Conservation (phyloP, 441 rosid species). For the Bruguiera hainesii region DNA sequence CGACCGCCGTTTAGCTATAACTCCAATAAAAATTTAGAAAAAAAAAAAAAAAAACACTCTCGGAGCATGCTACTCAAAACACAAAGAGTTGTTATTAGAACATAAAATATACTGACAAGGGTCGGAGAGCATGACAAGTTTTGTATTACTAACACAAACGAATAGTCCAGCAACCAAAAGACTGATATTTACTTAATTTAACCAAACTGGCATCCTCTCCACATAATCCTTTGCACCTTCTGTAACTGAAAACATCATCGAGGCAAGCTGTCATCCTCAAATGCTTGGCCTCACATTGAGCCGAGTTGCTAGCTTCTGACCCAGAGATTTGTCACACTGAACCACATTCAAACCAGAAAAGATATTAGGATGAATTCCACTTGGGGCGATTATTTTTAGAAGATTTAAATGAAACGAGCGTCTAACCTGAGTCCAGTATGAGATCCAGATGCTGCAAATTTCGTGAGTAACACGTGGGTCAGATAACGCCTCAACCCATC, state of each 20-base stretch:
- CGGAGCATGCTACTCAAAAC: too few relatives aligned
- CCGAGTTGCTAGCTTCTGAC: constrained; percentile 73
- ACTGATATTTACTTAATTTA: background rate
- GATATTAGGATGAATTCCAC: too few relatives aligned
- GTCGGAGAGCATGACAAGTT: background rate
- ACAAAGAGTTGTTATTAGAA: too few relatives aligned
- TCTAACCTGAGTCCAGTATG: constrained; percentile 83
- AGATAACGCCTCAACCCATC: constrained; percentile 71
- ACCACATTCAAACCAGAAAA: background rate
- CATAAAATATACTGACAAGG: too few relatives aligned
- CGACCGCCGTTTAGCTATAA: too few relatives aligned
- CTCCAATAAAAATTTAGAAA: too few relatives aligned
- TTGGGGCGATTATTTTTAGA: background rate
- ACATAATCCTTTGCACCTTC: background rate
- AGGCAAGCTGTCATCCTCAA: constrained; percentile 27
- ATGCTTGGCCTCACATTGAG: constrained; percentile 69
- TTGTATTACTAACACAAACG: constrained; percentile 7
- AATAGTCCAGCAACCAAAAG: constrained; percentile 5
- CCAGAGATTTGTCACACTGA: constrained; percentile 72
- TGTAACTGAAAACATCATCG: background rate
- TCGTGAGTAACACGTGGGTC: constrained; percentile 89
- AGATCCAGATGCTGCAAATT: constrained; percentile 77
- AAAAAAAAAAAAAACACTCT: too few relatives aligned
- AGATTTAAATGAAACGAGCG: background rate
- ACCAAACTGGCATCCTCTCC: background rate